A percentile compares a stretch with the other conserved stretches of the same genome.
Evolutionary conservation across 2,329 filamentous ascomycete genomes (phyloP).

Genomic region (Sporothrix pallida): DNA sequence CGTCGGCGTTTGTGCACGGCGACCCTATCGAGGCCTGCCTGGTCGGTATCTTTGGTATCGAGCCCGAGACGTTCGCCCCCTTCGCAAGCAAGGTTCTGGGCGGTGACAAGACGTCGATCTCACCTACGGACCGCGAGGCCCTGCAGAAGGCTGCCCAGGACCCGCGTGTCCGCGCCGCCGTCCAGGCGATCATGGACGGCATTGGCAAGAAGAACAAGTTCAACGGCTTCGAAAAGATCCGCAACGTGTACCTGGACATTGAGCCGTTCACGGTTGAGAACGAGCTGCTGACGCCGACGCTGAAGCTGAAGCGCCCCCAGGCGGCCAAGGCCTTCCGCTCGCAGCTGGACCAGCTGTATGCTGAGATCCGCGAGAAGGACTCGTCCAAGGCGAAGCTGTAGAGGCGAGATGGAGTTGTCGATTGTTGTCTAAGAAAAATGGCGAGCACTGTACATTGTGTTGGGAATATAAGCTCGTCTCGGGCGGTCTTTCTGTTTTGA

Average conservation of each 20-base stretch:
- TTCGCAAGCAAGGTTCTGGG: constrained; percentile 79
- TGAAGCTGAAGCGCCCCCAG: constrained; percentile 66
- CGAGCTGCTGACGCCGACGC: constrained; percentile 83
- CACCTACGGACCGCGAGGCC: constrained; percentile 67
- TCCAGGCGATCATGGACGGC: constrained; percentile 77
- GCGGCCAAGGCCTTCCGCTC: constrained; percentile 58
- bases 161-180: constrained; percentile 72
- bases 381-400: constrained; percentile 54
- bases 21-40: constrained; percentile 81
- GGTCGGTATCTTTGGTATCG: constrained; percentile 86
- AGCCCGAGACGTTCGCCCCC: constrained; percentile 80
- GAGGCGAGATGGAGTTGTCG: neutral
- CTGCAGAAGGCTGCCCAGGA: constrained; percentile 71
- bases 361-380: constrained; percentile 54
- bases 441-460: constrained; percentile 10
- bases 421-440: neutral
- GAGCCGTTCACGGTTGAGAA: constrained; percentile 96
- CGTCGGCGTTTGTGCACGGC: constrained; percentile 87
- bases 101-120: constrained; percentile 50
- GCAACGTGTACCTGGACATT: constrained; percentile 73
- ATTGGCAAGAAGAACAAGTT: constrained; percentile 86
- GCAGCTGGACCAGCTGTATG: constrained; percentile 63
- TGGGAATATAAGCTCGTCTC: constrained; percentile 8
- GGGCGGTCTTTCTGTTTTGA: neutral
- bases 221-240: constrained; percentile 86